Conservation (phyloP, 805 yeast species). For the Zygosaccharomyces pseudorouxii region DNA sequence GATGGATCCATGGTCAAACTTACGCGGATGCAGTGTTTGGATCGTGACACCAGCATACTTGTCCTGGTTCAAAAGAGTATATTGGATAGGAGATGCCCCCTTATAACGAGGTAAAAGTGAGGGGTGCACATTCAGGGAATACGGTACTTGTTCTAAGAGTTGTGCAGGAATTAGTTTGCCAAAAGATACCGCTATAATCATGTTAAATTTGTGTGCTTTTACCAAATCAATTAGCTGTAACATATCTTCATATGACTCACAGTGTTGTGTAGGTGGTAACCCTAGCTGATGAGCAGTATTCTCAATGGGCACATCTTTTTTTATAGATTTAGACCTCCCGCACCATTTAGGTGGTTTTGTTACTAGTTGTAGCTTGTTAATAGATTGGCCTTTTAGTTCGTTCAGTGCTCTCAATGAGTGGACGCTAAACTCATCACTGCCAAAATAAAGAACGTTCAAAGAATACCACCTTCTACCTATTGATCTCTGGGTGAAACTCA, state of each 20-base stretch:
- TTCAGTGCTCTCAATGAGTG: slow-evolving; percentile 43
- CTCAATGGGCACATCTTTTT: slow-evolving; percentile 53
- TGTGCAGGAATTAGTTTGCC: slow-evolving; percentile 72
- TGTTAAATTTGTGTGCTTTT: slow-evolving; percentile 39
- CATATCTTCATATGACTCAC: slow-evolving; percentile 24
- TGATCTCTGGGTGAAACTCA: neutral
- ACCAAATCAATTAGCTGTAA: slow-evolving; percentile 14
- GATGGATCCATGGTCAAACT: slow-evolving; percentile 76
- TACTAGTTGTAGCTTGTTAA: slow-evolving; percentile 50
- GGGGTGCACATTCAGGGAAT: slow-evolving; percentile 88
- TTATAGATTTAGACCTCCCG: slow-evolving; percentile 50
- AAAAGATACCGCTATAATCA: slow-evolving; percentile 88
- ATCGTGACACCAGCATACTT: slow-evolving; percentile 73
- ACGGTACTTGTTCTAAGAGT: slow-evolving; percentile 45
- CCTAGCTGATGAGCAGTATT: slow-evolving; percentile 34
- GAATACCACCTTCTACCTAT: slow-evolving; percentile 9
- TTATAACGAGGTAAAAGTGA: slow-evolving; percentile 75
- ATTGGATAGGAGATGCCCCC: slow-evolving; percentile 89
- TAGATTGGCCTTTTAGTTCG: slow-evolving; percentile 18
- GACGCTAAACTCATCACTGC: slow-evolving; percentile 69
- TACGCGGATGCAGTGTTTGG: slow-evolving; percentile 83
- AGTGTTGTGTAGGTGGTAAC: slow-evolving; percentile 28
- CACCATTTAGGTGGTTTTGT: slow-evolving; percentile 58
- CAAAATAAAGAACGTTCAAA: slow-evolving; percentile 60
- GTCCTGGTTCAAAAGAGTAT: slow-evolving; percentile 64